phyloP scores from a whole-genome alignment of 1,284 basidiomycete genomes.

The Wallemia hederae region DNA sequence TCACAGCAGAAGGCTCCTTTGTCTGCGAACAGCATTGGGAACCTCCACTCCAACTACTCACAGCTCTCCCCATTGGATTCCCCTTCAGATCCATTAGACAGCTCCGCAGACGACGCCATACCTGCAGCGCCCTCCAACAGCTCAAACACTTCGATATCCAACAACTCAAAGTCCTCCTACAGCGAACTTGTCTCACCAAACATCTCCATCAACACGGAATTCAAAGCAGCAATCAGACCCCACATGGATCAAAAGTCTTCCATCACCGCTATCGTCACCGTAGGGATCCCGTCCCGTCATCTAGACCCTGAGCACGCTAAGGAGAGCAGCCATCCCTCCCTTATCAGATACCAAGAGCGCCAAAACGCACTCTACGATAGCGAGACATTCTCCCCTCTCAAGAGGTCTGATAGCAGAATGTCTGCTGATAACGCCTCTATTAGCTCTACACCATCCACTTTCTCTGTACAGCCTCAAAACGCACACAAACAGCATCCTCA shows the following conservation, averaged over 20 bases:
- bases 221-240: conserved; percentile 39
- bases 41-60: not conserved
- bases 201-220: conserved; percentile 67
- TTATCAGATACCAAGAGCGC: not conserved
- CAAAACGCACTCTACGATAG: conserved; percentile 4
- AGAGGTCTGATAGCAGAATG: not conserved
- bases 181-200: conserved; percentile 50
- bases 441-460: not conserved
- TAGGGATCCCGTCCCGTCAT: conserved; percentile 54
- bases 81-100: not conserved
- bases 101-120: not conserved
- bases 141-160: not conserved
- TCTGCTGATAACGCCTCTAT: conserved; percentile 3
- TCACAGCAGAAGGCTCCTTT: too few species aligned
- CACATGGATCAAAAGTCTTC: conserved; percentile 26
- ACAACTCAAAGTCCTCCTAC: conserved; percentile 1
- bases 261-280: conserved; percentile 61
- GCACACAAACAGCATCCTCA: conserved; percentile 6
- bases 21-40: too few species aligned
- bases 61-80: not conserved
- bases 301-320: conserved; percentile 31
- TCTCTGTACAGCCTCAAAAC: conserved; percentile 8
- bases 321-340: conserved; percentile 6
- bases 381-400: not conserved
- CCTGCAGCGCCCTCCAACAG: not conserved